Evolutionary conservation across 305 asterid species (phyloP), one percentile per base, ranked within the genome.

Genomic region (Solanum aculeatissimum): DNA sequence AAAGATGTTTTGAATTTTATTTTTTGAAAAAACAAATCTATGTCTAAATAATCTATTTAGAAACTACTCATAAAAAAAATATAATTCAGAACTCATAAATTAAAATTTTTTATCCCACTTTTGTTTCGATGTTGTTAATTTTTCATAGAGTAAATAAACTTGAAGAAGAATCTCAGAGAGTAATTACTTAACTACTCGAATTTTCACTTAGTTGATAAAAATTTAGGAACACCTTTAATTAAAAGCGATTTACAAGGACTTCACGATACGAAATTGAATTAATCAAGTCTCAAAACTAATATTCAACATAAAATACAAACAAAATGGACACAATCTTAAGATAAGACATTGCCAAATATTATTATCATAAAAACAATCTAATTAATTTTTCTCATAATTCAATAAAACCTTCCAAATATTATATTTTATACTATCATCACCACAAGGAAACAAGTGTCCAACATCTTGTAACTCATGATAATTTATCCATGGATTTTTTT

Each of bases 401-500:
- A 94, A 78, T 78, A 94, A 91, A 9, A 93, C n/a, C 80, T 81
- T 92, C 72, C 92, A 84, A 84, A 94, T 91, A 78, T 86, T 91
- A 60, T 92, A 94, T 87, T 83, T 85, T 49, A 58, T 54, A 63
- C 55, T 45, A 74, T 74, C 83, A 84, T 91, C 95, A 82, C 62
- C 93, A 57, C 49, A 58, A 11, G 89, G 47, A 79, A 95, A 90
- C 85, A 95, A 83, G 84, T 95, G 98, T 10, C 98, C 98, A 47
- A 92, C 94, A 21, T 91, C 90, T 8, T 89, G 85, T 57, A 91
- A 6, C 86, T 95, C 97, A 70, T 94, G 97, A 90, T 93, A 95
- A 14, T 89, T 91, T 83, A 94, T 87, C 98, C 98, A 95, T 14
- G 94, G 92, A 80, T 92, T 95, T 89, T 88, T 92, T 85, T 89